Evolutionary conservation across 1,284 basidiomycete species (phyloP).

Genomic region (Naganishia albida): DNA sequence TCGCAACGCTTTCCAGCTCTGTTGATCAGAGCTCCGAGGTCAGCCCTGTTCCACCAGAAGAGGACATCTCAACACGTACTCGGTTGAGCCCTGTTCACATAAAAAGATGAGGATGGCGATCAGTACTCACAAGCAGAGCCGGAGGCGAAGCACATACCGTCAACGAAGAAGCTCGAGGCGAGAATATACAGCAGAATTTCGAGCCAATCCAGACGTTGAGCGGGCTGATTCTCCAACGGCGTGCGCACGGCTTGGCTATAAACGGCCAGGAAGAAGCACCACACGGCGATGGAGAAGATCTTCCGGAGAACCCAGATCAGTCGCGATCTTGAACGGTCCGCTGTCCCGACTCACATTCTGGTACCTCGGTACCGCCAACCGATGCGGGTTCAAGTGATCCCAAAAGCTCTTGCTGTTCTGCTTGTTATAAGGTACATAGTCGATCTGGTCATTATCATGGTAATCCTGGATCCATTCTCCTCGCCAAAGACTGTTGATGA

Average conservation of each 20-base stretch:
- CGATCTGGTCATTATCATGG: constrained; percentile 59
- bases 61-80: not conserved
- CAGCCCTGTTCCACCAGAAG: not conserved
- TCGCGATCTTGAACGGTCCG: not conserved
- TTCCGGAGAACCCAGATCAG: constrained; percentile 6
- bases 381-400: constrained; percentile 70
- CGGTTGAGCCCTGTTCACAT: constrained; percentile 21
- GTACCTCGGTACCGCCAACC: constrained; percentile 82
- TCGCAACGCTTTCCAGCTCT: constrained; percentile 42
- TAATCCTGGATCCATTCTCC: constrained; percentile 79
- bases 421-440: constrained; percentile 52
- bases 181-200: constrained; percentile 75
- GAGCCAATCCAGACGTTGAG: constrained; percentile 65
- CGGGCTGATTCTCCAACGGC: constrained; percentile 46
- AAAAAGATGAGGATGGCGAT: not conserved
- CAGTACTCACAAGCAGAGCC: too few species aligned
- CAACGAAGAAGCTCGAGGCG: constrained; percentile 71
- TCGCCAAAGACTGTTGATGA: constrained; percentile 65
- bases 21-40: not conserved
- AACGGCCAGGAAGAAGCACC: constrained; percentile 78
- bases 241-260: constrained; percentile 79
- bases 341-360: constrained; percentile 38
- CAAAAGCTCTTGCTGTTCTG: constrained; percentile 60
- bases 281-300: constrained; percentile 62
- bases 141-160: constrained; percentile 60